These are phyloP conservation scores for Glycine latifolia DNA, from an alignment of 306 rosid species.

Conservation along the genomic window DNA sequence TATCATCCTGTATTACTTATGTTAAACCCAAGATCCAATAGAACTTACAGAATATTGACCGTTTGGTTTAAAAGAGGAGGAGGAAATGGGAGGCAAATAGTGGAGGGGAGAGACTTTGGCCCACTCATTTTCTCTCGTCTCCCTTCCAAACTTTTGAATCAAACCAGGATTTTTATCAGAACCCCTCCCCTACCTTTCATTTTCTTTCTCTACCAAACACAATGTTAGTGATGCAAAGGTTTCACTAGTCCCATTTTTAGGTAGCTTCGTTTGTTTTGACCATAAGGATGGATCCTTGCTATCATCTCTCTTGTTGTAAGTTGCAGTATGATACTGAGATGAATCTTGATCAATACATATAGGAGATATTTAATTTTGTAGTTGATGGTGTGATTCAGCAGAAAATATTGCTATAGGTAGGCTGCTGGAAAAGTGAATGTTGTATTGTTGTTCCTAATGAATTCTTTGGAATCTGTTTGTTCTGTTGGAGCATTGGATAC, in stretches of 20 bases:
- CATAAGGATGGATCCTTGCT: background rate
- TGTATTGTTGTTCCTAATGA: background rate
- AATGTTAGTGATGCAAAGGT: background rate
- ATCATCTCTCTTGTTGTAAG: background rate
- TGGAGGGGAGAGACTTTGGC: background rate
- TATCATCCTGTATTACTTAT: no score
- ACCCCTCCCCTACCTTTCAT: background rate
- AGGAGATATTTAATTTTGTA: background rate
- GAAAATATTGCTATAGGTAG: background rate
- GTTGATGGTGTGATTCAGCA: background rate
- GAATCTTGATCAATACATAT: background rate
- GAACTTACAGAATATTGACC: no score
- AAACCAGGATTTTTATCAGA: background rate
- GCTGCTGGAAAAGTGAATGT: background rate
- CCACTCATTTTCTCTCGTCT: background rate
- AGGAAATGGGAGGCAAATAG: background rate
- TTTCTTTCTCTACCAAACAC: background rate
- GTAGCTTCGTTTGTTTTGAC: background rate
- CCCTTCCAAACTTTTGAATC: background rate
- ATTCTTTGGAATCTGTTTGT: conserved; percentile 9
- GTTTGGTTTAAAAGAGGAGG: background rate
- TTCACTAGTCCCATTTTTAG: background rate
- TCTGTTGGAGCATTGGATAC: background rate
- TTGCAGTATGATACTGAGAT: background rate
- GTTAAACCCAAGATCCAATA: background rate